Conservation (phyloP, 805 yeast species). For the Saturnispora sekii region DNA sequence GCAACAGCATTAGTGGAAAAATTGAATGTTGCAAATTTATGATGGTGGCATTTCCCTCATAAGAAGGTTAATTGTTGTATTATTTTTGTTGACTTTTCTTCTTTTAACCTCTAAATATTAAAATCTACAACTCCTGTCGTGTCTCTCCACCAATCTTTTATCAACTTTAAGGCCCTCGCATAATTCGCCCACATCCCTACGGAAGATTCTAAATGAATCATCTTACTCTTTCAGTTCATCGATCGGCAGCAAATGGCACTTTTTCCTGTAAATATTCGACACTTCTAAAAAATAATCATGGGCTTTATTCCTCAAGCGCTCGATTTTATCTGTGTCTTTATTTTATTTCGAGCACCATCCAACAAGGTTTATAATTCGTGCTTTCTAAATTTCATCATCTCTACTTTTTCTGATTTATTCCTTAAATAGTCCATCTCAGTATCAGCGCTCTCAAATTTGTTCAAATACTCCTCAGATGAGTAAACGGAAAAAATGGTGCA, state of each 20-base stretch:
- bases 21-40: constrained; percentile 29
- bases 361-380: constrained; percentile 43
- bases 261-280: constrained; percentile 57
- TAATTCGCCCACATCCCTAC: constrained; percentile 70
- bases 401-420: constrained; percentile 48
- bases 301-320: constrained; percentile 25
- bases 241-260: constrained; percentile 36
- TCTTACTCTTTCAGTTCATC: constrained; percentile 26
- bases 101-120: constrained; percentile 7
- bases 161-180: constrained; percentile 51
- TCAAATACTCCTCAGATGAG: constrained; percentile 15
- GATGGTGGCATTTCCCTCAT: constrained; percentile 5
- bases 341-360: constrained; percentile 35
- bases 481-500: constrained; percentile 17
- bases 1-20: constrained; percentile 44
- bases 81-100: constrained; percentile 1
- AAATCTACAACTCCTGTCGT: constrained; percentile 50
- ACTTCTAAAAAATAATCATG: constrained; percentile 38
- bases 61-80: too few relatives aligned
- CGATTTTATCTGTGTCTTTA: constrained; percentile 7
- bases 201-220: constrained; percentile 54
- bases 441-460: constrained; percentile 51
- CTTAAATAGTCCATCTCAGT: constrained; percentile 65
- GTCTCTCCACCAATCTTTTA: constrained; percentile 57
- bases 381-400: constrained; percentile 50